Conservation (phyloP, 768 basidiomycete genomes). For the Suillus plorans region DNA sequence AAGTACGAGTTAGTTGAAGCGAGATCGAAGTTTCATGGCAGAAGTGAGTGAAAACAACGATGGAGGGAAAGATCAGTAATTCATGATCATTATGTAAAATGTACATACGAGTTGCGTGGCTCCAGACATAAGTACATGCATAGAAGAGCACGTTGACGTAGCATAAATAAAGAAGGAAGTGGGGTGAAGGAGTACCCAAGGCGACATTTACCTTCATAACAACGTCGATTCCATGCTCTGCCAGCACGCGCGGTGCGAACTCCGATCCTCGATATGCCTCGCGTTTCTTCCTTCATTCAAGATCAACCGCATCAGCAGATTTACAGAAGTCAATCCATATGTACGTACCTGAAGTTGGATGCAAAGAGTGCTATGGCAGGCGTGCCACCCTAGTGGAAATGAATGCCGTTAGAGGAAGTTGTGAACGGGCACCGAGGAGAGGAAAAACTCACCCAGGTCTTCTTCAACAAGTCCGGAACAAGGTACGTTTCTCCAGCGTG, state of each 20-base stretch:
- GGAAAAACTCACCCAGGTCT: conserved; percentile 49
- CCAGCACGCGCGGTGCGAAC: conserved; percentile 75
- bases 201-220: conserved; percentile 62
- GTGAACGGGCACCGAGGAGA: conserved; percentile 2
- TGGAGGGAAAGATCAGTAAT: not conserved
- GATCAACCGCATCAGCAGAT: conserved; percentile 1
- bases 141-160: not conserved
- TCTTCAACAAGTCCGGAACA: conserved; percentile 74
- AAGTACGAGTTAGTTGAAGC: not conserved
- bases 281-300: conserved; percentile 57
- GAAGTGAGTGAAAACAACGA: not conserved
- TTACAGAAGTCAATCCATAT: not conserved
- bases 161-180: not conserved
- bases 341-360: conserved; percentile 38
- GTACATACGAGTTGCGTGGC: not conserved
- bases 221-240: conserved; percentile 64
- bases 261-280: conserved; percentile 82
- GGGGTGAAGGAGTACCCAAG: not conserved
- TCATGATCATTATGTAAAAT: not conserved
- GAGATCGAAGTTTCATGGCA: not conserved
- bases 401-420: not conserved
- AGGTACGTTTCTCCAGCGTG: conserved; percentile 83
- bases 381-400: conserved; percentile 46
- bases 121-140: not conserved
- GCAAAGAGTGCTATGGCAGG: conserved; percentile 84